These are phyloP conservation scores for Pichia thaimueangensis DNA, from an alignment of 805 yeast genomes.

Conservation along the genomic window DNA sequence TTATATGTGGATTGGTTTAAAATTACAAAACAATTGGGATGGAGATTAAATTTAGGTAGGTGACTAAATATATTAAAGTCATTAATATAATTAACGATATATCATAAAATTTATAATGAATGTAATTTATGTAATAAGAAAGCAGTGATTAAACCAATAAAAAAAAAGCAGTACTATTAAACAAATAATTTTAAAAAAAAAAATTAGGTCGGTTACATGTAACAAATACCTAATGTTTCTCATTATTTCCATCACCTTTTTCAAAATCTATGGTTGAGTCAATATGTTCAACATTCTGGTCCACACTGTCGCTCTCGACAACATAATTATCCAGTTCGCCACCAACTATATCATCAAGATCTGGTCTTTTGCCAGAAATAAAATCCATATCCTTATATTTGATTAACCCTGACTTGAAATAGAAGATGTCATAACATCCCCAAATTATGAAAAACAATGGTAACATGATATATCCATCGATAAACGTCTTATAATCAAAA, in stretches of 20 bases:
- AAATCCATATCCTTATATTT: constrained; percentile 41
- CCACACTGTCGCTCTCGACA: background rate
- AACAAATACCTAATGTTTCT: too few species aligned
- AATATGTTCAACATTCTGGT: background rate
- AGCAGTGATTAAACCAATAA: too few species aligned
- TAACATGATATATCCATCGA: constrained; percentile 57
- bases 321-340: constrained; percentile 10
- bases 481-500: constrained; percentile 46
- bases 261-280: too few species aligned
- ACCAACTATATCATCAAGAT: constrained; percentile 21
- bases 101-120: too few species aligned
- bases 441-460: constrained; percentile 47
- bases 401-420: constrained; percentile 26
- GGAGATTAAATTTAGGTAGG: constrained; percentile 29
- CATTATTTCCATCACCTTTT: too few species aligned
- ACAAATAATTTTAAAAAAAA: too few species aligned
- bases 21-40: constrained; percentile 32
- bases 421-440: constrained; percentile 19
- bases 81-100: too few species aligned
- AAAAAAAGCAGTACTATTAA: background rate
- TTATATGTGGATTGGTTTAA: constrained; percentile 36
- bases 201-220: too few species aligned
- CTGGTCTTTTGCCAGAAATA: constrained; percentile 42
- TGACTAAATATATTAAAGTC: constrained; percentile 3
- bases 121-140: too few species aligned